phyloP scores from a whole-genome alignment of 768 basidiomycete genomes.

The Suillus occidentalis region DNA sequence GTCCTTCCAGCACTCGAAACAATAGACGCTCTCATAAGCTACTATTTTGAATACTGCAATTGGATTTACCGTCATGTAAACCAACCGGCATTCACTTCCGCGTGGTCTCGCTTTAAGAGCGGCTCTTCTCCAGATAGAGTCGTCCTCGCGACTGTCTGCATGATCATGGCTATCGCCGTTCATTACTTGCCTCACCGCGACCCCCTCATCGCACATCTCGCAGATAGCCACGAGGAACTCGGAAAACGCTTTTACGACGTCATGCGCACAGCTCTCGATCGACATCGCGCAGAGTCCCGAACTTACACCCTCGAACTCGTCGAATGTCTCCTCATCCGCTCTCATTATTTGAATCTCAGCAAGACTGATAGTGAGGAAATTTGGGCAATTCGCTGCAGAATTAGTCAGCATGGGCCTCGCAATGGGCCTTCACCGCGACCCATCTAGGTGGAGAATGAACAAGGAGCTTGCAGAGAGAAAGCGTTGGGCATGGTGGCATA shows the following conservation, averaged over 20 bases:
- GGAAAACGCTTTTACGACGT: conserved; percentile 69
- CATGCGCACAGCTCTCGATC: conserved; percentile 61
- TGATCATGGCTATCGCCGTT: conserved; percentile 71
- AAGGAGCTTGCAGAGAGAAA: conserved; percentile 71
- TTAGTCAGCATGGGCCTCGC: conserved; percentile 74
- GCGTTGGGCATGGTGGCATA: conserved; percentile 92
- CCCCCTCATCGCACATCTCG: conserved; percentile 52
- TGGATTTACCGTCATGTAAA: conserved; percentile 86
- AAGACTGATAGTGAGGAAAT: conserved; percentile 82
- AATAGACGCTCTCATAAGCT: conserved; percentile 70
- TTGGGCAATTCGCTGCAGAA: conserved; percentile 74
- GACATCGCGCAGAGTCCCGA: conserved; percentile 59
- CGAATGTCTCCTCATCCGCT: conserved; percentile 68
- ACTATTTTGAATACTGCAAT: conserved; percentile 86
- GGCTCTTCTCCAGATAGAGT: conserved; percentile 66
- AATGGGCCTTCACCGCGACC: conserved; percentile 85
- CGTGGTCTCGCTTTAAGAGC: conserved; percentile 75
- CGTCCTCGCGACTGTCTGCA: conserved; percentile 69
- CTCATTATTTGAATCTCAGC: conserved; percentile 69
- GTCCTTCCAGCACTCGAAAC: conserved; percentile 64
- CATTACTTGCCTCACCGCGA: conserved; percentile 72
- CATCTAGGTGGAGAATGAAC: conserved; percentile 74
- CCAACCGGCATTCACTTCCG: conserved; percentile 54
- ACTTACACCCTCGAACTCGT: conserved; percentile 71
- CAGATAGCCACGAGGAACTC: conserved; percentile 57